Percentiles rank a stretch among this genome's conserved stretches.
phyloP scores from a whole-genome alignment of 345 rosid species.

The Eucalyptus cloeziana region DNA sequence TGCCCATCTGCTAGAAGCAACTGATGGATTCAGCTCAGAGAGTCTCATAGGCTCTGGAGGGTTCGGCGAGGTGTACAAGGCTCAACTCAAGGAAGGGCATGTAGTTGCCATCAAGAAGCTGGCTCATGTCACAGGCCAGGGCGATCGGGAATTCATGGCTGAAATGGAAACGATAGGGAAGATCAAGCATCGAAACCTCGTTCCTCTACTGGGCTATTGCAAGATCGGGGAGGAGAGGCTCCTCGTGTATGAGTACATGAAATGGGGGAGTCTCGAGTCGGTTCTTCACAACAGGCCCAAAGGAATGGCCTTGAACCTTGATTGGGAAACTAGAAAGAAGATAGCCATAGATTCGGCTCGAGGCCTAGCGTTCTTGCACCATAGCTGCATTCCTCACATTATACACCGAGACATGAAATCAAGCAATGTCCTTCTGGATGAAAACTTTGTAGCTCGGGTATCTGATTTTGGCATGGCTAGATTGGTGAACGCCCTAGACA shows the following conservation, averaged over 20 bases:
- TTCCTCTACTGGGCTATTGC: slow-evolving; percentile 89
- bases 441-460: slow-evolving; percentile 86
- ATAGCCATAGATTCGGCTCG: slow-evolving; percentile 88
- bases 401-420: slow-evolving; percentile 98
- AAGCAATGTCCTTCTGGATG: slow-evolving; percentile 86
- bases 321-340: slow-evolving; percentile 83
- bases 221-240: slow-evolving; percentile 95
- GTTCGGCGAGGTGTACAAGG: slow-evolving; percentile 97
- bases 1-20: slow-evolving; percentile 89
- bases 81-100: slow-evolving; percentile 63
- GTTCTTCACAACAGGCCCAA: slow-evolving; percentile 67
- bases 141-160: slow-evolving; percentile 97
- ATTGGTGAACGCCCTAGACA: slow-evolving; percentile 79
- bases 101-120: slow-evolving; percentile 91
- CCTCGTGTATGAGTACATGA: slow-evolving; percentile 96
- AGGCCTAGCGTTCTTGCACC: slow-evolving; percentile 95
- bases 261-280: slow-evolving; percentile 93
- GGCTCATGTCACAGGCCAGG: slow-evolving; percentile 83
- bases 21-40: slow-evolving; percentile 94
- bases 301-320: slow-evolving; percentile 16
- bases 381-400: slow-evolving; percentile 95
- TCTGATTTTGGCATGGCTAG: slow-evolving; percentile 99
- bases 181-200: slow-evolving; percentile 93
- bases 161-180: slow-evolving; percentile 99
- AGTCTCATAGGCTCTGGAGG: slow-evolving; percentile 93